A percentile compares a stretch with the other conserved stretches of the same genome.
Conservation (phyloP, 2,329 filamentous ascomycete species). For the Biscogniauxia sp. region DNA sequence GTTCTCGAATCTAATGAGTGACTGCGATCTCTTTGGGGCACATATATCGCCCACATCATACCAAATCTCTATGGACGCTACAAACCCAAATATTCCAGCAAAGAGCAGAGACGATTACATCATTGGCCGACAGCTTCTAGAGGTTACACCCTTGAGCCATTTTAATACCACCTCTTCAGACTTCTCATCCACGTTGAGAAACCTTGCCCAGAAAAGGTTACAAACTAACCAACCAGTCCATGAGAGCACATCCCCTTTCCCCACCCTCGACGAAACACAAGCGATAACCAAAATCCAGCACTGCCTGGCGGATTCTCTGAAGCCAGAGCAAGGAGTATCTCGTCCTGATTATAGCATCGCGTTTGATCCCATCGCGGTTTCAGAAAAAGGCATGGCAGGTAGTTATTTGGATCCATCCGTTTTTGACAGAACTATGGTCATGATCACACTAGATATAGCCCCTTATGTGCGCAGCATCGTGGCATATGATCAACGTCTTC, state of each 20-base stretch:
- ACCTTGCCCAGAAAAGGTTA: slow-evolving; percentile 29
- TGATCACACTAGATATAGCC: slow-evolving; percentile 74
- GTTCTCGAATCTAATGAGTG: slow-evolving; percentile 61
- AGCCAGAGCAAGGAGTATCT: slow-evolving; percentile 32
- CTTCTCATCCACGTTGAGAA: slow-evolving; percentile 34
- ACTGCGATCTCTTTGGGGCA: slow-evolving; percentile 59
- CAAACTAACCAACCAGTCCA: neutral
- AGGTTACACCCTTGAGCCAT: slow-evolving; percentile 38
- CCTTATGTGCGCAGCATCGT: slow-evolving; percentile 89
- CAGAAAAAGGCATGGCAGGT: slow-evolving; percentile 42
- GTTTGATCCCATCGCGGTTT: slow-evolving; percentile 58
- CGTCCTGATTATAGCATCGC: slow-evolving; percentile 56
- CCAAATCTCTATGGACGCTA: slow-evolving; percentile 55
- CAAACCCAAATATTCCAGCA: slow-evolving; percentile 53
- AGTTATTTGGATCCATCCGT: slow-evolving; percentile 63
- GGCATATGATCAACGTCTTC: slow-evolving; percentile 68
- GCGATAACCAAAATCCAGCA: slow-evolving; percentile 34
- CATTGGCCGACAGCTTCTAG: slow-evolving; percentile 47
- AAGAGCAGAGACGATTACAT: slow-evolving; percentile 51
- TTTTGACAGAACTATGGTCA: slow-evolving; percentile 68
- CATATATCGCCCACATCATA: slow-evolving; percentile 43
- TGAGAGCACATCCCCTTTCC: neutral
- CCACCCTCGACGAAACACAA: slow-evolving; percentile 20
- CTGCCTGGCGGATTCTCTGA: slow-evolving; percentile 31
- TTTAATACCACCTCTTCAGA: slow-evolving; percentile 32